Base-by-base conservation (phyloP, 208 protist genomes). In the Polymyxa betae region DNA sequence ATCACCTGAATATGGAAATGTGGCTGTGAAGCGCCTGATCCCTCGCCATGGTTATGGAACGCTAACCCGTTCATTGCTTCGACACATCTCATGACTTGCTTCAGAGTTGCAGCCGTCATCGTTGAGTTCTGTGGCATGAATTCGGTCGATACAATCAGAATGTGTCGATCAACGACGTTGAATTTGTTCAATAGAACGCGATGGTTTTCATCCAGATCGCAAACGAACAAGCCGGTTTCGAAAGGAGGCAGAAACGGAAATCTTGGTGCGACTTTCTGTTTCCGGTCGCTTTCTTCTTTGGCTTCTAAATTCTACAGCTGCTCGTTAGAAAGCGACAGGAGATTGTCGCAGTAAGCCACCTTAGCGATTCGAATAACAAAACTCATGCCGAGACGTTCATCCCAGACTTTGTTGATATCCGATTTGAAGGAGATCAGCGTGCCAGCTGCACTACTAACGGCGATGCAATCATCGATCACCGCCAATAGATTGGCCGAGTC, bases 131-230 rank as follows among this genome's bases (percentile, higher is more conserved):
- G 88, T 1, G 88, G 54, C 5, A 64, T 32, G 54, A 77, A 89
- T n/a, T 89, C 54, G 46, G 5, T 60, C 54, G 88, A 66, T 5
- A 89, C 88, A 1, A 89, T 1, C 1, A 89, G 49, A n/a, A 89
- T n/a, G 88, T 89, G 88, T 38, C 54, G 46, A n/a, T 32, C 54
- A 38, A 44, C 29, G 54, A 89, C 10, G 88, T 44, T 45, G 54
- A 89, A 89, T 32, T 89, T 89, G n/a, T 89, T 89, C 32, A 89
- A 44, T n/a, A 89, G 54, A 5, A 89, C 1, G 5, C 88, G 5
- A 44, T 89, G 88, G 38, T 60, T 5, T 20, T 72, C 54, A n/a
- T 66, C 54, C 12, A 64, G n/a, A 35, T 89, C 88, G 32, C 16
- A 5, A 1, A 89, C 88, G 5, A 77, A 72, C 46, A 60, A 29